Evolutionary conservation across 768 basidiomycete species (phyloP).

Genomic region (Suillus tomentosus): DNA sequence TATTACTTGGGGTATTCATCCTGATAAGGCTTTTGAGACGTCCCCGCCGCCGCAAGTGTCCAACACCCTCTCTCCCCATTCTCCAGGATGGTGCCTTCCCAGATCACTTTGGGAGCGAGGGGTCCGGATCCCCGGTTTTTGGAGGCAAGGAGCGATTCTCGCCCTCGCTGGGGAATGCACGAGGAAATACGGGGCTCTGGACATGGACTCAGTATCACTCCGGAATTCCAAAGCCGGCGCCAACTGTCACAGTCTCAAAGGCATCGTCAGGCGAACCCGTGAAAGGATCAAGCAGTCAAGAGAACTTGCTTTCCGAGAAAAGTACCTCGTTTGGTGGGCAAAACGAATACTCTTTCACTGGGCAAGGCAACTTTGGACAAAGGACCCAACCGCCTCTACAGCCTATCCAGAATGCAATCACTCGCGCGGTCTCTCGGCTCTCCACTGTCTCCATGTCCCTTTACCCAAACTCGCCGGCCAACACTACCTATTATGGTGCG

Average conservation of each 20-base stretch:
- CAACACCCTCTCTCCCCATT: slow-evolving; percentile 76
- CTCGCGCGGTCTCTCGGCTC: slow-evolving; percentile 42
- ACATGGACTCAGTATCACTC: slow-evolving; percentile 59
- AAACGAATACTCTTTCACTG: slow-evolving; percentile 29
- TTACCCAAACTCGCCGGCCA: slow-evolving; percentile 47
- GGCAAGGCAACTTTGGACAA: slow-evolving; percentile 23
- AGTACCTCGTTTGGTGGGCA: slow-evolving; percentile 19
- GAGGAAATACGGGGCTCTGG: slow-evolving; percentile 48
- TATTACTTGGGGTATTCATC: slow-evolving; percentile 51
- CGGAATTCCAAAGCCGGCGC: slow-evolving; percentile 32
- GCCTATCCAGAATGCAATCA: slow-evolving; percentile 43
- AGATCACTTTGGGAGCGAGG: slow-evolving; percentile 41
- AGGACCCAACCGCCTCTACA: slow-evolving; percentile 37
- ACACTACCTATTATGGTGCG: slow-evolving; percentile 25
- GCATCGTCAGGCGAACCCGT: slow-evolving; percentile 21
- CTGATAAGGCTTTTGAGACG: slow-evolving; percentile 49
- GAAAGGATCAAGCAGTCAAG: slow-evolving; percentile 10
- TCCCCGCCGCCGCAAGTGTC: slow-evolving; percentile 54
- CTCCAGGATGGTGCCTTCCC: slow-evolving; percentile 57
- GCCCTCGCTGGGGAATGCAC: slow-evolving; percentile 33
- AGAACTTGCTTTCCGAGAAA: slow-evolving; percentile 11
- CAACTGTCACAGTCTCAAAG: slow-evolving; percentile 25
- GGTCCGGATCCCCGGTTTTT: slow-evolving; percentile 71
- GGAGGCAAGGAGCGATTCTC: slow-evolving; percentile 72
- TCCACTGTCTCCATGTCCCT: slow-evolving; percentile 48